Evolutionary conservation across 192 early-diverging fungal species (phyloP).

Genomic region (Mortierella antarctica): DNA sequence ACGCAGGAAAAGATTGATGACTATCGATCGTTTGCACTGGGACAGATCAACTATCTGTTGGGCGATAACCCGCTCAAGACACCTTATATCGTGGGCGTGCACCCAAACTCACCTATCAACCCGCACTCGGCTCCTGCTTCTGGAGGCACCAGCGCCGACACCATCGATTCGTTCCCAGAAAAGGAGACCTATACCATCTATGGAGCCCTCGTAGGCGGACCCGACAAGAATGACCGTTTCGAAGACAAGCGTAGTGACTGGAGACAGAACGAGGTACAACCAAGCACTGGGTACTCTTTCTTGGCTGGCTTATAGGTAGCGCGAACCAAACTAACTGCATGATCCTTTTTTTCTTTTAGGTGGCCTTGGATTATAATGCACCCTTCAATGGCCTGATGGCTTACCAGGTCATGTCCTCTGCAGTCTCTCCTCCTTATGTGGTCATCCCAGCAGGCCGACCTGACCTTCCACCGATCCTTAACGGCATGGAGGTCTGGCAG

Average conservation of each 20-base stretch:
- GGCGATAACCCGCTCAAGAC: conserved; percentile 65
- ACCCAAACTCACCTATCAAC: conserved; percentile 67
- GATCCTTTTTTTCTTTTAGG: conserved; percentile 16
- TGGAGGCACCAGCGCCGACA: conserved; percentile 56
- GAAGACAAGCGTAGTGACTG: conserved; percentile 59
- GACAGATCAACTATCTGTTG: conserved; percentile 64
- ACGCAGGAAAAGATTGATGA: conserved; percentile 17
- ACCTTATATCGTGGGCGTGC: conserved; percentile 68
- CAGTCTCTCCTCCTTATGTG: conserved; percentile 58
- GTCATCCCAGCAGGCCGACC: conserved; percentile 59
- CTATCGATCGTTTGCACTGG: conserved; percentile 39
- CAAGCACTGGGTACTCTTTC: too few relatives aligned
- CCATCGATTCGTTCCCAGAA: conserved; percentile 51
- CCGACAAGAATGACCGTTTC: conserved; percentile 62
- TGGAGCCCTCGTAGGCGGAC: conserved; percentile 70
- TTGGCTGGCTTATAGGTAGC: too few relatives aligned
- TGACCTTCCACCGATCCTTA: conserved; percentile 36
- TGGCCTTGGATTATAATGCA: conserved; percentile 67
- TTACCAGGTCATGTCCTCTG: conserved; percentile 58
- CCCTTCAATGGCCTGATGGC: conserved; percentile 63
- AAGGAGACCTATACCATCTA: conserved; percentile 56
- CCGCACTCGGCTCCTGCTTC: conserved; percentile 68
- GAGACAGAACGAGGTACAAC: conserved; percentile 58
- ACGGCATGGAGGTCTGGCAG: conserved; percentile 54
- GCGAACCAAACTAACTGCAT: neutral